phyloP scores from a whole-genome alignment of 2,329 filamentous ascomycete species.

The Cryphonectria japonica region DNA sequence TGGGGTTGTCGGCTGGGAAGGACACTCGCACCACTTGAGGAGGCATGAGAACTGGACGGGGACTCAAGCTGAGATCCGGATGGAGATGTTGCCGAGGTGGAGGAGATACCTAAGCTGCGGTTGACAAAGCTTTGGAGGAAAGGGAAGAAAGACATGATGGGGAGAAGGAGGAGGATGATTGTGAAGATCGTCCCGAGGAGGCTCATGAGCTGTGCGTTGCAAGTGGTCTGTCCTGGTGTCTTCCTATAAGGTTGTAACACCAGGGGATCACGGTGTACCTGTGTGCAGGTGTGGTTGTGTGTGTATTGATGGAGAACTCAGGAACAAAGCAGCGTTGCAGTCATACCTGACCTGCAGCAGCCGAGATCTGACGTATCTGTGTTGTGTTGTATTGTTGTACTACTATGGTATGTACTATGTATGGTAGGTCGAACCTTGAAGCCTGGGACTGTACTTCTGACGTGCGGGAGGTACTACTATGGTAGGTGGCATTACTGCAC shows the following conservation, averaged over 20 bases:
- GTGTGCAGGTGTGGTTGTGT: neutral
- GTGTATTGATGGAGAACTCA: too few species aligned
- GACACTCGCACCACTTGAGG: neutral
- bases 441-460: neutral
- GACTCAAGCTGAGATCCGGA: neutral
- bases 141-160: conserved; percentile 24
- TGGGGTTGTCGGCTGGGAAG: conserved; percentile 1
- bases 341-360: too few species aligned
- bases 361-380: neutral
- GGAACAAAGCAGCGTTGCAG: too few species aligned
- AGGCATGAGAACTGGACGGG: neutral
- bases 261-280: neutral
- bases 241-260: neutral
- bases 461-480: neutral
- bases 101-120: neutral
- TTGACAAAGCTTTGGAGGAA: conserved; percentile 7
- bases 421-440: neutral
- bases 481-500: neutral
- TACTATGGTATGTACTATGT: too few species aligned
- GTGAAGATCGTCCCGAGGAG: conserved; percentile 12
- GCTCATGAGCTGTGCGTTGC: conserved; percentile 6
- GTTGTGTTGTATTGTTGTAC: neutral
- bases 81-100: neutral
- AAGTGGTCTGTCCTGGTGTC: neutral
- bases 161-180: conserved; percentile 7